A percentile compares a stretch with the other conserved stretches of the same genome.
Conservation (phyloP, 345 rosid species). For the Melastoma malabathricum region DNA sequence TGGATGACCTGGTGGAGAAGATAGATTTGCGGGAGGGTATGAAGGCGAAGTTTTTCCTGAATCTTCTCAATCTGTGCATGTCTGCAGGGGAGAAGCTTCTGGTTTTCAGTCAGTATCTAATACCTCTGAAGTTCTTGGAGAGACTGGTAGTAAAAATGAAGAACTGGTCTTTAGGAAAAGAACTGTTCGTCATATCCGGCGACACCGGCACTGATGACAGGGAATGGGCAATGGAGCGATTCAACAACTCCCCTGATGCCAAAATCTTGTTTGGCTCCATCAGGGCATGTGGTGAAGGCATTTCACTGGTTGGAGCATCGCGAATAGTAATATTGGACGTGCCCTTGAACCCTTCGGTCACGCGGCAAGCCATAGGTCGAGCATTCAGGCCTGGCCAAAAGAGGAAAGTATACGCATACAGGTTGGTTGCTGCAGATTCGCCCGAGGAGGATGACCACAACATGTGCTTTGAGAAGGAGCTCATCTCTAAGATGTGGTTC, state of each 20-base stretch:
- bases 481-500: slow-evolving; percentile 82
- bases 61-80: slow-evolving; percentile 48
- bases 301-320: slow-evolving; percentile 86
- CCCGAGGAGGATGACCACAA: slow-evolving; percentile 61
- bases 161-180: slow-evolving; percentile 51
- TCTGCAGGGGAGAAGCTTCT: slow-evolving; percentile 56
- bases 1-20: slow-evolving; percentile 40
- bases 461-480: slow-evolving; percentile 61
- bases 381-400: slow-evolving; percentile 82
- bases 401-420: slow-evolving; percentile 61
- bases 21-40: slow-evolving; percentile 54
- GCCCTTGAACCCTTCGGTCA: slow-evolving; percentile 88
- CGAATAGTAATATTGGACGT: slow-evolving; percentile 69
- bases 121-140: slow-evolving; percentile 60
- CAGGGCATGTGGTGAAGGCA: slow-evolving; percentile 93
- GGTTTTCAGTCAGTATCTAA: slow-evolving; percentile 76
- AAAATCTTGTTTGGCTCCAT: slow-evolving; percentile 86
- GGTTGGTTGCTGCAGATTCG: slow-evolving; percentile 64
- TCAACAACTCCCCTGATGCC: slow-evolving; percentile 60
- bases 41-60: slow-evolving; percentile 70
- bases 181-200: slow-evolving; percentile 63
- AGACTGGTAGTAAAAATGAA: slow-evolving; percentile 31
- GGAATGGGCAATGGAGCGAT: slow-evolving; percentile 66
- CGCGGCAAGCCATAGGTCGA: slow-evolving; percentile 87
- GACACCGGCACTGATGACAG: slow-evolving; percentile 57